phyloP scores from a whole-genome alignment of 805 yeast species.

The Candida pseudofarinosa region DNA sequence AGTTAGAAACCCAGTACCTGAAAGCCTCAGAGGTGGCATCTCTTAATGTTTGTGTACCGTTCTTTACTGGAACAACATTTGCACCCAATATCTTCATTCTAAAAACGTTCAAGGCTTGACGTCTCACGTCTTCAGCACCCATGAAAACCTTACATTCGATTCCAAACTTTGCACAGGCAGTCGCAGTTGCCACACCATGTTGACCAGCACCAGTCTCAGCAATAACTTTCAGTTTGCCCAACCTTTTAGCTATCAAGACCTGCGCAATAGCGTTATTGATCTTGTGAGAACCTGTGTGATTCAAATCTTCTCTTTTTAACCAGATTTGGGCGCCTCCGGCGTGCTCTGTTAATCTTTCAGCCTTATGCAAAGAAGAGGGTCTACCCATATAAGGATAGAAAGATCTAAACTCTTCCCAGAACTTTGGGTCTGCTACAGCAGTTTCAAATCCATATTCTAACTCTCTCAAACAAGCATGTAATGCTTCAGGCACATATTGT shows the following conservation, averaged over 20 bases:
- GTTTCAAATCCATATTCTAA: slow-evolving; percentile 82
- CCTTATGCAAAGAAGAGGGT: slow-evolving; percentile 88
- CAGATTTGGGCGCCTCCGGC: slow-evolving; percentile 93
- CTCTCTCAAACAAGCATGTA: slow-evolving; percentile 86
- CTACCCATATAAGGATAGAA: slow-evolving; percentile 93
- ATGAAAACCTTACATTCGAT: slow-evolving; percentile 89
- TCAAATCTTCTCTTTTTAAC: slow-evolving; percentile 95
- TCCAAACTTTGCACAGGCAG: slow-evolving; percentile 91
- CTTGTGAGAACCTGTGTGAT: slow-evolving; percentile 87
- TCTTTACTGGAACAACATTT: slow-evolving; percentile 84
- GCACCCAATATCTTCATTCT: slow-evolving; percentile 97
- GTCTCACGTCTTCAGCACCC: slow-evolving; percentile 99
- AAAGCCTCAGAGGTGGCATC: slow-evolving; percentile 98
- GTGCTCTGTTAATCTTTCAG: slow-evolving; percentile 82
- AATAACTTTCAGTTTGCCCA: slow-evolving; percentile 72
- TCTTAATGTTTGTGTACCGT: slow-evolving; percentile 93
- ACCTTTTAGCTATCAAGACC: slow-evolving; percentile 71
- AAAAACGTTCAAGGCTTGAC: slow-evolving; percentile 97
- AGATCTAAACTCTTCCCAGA: slow-evolving; percentile 89
- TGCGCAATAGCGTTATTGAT: slow-evolving; percentile 83
- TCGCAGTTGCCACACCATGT: slow-evolving; percentile 91
- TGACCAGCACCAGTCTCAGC: slow-evolving; percentile 95
- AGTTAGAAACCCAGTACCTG: slow-evolving; percentile 89
- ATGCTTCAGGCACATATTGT: slow-evolving; percentile 95
- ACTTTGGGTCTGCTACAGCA: slow-evolving; percentile 83